Evolutionary conservation across 148 eudicot species (phyloP).

Genomic region (Vaccinium vitisidaea): DNA sequence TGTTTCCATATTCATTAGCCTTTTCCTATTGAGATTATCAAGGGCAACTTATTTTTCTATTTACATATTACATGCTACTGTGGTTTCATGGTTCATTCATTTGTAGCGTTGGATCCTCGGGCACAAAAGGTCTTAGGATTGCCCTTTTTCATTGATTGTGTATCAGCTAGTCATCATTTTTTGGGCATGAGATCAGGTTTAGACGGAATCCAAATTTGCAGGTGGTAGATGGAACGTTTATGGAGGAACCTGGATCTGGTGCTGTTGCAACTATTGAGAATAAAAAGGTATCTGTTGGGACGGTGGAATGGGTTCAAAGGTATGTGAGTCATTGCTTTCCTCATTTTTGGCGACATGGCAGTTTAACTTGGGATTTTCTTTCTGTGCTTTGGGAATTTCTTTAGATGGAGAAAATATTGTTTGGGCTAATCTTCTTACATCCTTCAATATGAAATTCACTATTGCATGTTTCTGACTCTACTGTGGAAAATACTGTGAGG

Average conservation of each 20-base stretch:
- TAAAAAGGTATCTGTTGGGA: slow-evolving; percentile 77
- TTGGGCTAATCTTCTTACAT: neutral
- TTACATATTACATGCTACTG: neutral
- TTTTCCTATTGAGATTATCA: neutral
- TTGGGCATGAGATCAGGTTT: slow-evolving; percentile 6
- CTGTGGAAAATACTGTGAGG: neutral
- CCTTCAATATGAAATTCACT: neutral
- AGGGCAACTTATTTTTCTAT: neutral
- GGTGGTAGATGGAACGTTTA: slow-evolving; percentile 78
- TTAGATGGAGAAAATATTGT: neutral
- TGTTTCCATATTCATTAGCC: neutral
- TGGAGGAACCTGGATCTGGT: slow-evolving; percentile 98
- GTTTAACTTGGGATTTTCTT: neutral
- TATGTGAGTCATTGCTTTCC: slow-evolving; percentile 13
- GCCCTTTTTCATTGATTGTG: neutral
- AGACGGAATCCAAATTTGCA: slow-evolving; percentile 18
- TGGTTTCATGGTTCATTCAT: neutral
- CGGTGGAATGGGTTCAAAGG: slow-evolving; percentile 90
- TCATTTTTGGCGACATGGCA: slow-evolving; percentile 7
- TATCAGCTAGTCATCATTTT: slow-evolving; percentile 5
- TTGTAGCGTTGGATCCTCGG: neutral
- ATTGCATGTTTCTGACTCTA: neutral
- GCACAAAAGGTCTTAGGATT: neutral
- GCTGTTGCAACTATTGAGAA: slow-evolving; percentile 71
- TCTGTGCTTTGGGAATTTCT: neutral